These are phyloP conservation scores for Daedalea quercina DNA, from an alignment of 768 basidiomycete genomes.

Conservation along the genomic window DNA sequence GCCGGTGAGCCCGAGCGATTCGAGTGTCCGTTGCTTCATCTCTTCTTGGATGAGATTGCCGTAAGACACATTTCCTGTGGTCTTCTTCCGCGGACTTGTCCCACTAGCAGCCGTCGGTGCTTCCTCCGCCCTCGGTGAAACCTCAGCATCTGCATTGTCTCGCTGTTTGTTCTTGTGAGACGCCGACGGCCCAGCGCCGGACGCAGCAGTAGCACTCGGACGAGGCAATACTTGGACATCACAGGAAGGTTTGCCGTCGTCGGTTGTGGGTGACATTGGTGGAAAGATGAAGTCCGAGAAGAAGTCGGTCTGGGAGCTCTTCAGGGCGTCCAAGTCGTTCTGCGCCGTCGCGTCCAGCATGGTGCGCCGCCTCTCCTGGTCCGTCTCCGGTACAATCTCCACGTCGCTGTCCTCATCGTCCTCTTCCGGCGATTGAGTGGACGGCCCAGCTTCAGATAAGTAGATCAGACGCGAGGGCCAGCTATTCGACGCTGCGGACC, in stretches of 20 bases:
- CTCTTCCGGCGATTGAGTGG: background rate
- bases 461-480: background rate
- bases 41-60: slow-evolving; percentile 26
- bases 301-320: slow-evolving; percentile 37
- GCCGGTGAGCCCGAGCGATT: slow-evolving; percentile 32
- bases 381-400: slow-evolving; percentile 28
- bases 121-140: background rate
- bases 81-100: background rate
- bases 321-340: slow-evolving; percentile 37
- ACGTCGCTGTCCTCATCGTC: slow-evolving; percentile 8
- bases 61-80: slow-evolving; percentile 10
- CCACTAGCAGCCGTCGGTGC: background rate
- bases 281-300: slow-evolving; percentile 46
- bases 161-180: background rate
- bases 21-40: slow-evolving; percentile 37
- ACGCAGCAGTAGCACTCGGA: slow-evolving; percentile 4
- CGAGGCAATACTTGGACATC: slow-evolving; percentile 4
- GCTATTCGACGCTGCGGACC: slow-evolving; percentile 1
- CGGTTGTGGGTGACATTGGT: slow-evolving; percentile 3
- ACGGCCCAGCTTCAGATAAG: slow-evolving; percentile 3
- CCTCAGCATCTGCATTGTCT: background rate
- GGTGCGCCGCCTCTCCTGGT: slow-evolving; percentile 42
- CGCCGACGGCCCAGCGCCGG: background rate
- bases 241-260: slow-evolving; percentile 1
- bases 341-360: slow-evolving; percentile 42